Conservation (phyloP, 306 rosid species). For the Dalbergia oliveri region DNA sequence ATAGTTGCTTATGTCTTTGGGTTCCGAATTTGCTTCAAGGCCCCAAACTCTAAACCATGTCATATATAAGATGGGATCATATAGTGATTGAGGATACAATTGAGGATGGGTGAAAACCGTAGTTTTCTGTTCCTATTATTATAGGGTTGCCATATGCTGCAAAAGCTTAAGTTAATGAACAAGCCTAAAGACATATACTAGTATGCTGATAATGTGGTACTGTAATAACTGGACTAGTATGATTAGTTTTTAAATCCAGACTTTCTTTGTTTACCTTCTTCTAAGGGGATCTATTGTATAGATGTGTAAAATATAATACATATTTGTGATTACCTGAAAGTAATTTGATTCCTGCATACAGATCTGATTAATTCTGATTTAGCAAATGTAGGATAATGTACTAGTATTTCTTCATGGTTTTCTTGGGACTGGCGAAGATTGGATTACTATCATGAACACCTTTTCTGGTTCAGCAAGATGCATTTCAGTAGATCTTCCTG, state of each 20-base stretch:
- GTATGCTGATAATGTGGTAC: slow-evolving; percentile 23
- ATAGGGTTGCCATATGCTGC: slow-evolving; percentile 13
- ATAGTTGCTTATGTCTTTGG: slow-evolving; percentile 3
- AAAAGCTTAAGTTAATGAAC: slow-evolving; percentile 5
- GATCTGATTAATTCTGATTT: slow-evolving; percentile 50
- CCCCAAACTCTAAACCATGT: slow-evolving; percentile 12
- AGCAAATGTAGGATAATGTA: slow-evolving; percentile 73
- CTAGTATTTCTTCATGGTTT: slow-evolving; percentile 91
- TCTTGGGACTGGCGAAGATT: slow-evolving; percentile 94
- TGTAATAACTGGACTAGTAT: slow-evolving; percentile 27
- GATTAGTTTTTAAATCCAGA: slow-evolving; percentile 37
- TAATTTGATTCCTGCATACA: slow-evolving; percentile 32
- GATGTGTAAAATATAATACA: slow-evolving; percentile 30
- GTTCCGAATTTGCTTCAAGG: slow-evolving; percentile 19
- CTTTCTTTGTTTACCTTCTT: neutral
- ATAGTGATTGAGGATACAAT: slow-evolving; percentile 25
- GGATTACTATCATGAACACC: slow-evolving; percentile 85
- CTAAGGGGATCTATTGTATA: slow-evolving; percentile 21
- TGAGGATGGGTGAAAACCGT: neutral
- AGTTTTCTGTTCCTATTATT: neutral
- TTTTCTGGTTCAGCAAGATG: slow-evolving; percentile 82
- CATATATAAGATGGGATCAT: slow-evolving; percentile 6
- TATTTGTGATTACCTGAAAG: slow-evolving; percentile 15
- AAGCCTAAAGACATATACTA: slow-evolving; percentile 2
- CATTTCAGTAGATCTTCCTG: slow-evolving; percentile 92